Evolutionary conservation across 2,329 filamentous ascomycete genomes (phyloP).

Genomic region (Cytospora paraplurivora): DNA sequence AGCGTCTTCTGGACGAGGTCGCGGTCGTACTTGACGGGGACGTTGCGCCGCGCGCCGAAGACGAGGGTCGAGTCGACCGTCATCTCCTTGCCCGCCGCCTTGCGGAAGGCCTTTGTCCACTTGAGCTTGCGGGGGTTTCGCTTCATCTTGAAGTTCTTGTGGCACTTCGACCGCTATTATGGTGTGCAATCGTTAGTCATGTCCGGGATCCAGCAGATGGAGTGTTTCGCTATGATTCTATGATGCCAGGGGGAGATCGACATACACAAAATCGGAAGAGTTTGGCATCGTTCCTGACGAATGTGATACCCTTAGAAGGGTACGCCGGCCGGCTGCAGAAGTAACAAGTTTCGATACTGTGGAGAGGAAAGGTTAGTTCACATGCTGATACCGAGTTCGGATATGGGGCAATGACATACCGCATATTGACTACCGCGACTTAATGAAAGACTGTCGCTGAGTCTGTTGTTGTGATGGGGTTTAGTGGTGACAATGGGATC

Average conservation of each 20-base stretch:
- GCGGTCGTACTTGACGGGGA: slow-evolving; percentile 93
- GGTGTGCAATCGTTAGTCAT: not conserved
- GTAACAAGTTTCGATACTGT: slow-evolving; percentile 65
- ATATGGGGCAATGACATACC: slow-evolving; percentile 32
- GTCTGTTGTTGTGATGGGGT: slow-evolving; percentile 15
- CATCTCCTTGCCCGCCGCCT: slow-evolving; percentile 81
- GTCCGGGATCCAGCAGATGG: not conserved
- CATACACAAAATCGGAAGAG: slow-evolving; percentile 63
- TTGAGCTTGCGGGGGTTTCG: slow-evolving; percentile 89
- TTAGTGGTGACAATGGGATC: slow-evolving; percentile 2
- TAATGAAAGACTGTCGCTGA: slow-evolving; percentile 2
- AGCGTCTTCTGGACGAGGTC: slow-evolving; percentile 85
- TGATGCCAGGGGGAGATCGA: not conserved
- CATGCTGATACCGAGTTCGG: not conserved
- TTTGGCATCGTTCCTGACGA: slow-evolving; percentile 67
- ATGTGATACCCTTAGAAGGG: slow-evolving; percentile 67
- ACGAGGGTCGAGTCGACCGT: slow-evolving; percentile 91
- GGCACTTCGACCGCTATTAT: slow-evolving; percentile 58
- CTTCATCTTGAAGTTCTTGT: slow-evolving; percentile 90
- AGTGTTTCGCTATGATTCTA: not conserved
- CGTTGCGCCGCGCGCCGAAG: slow-evolving; percentile 90
- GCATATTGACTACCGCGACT: slow-evolving; percentile 31
- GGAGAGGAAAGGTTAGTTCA: not conserved
- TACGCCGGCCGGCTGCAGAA: slow-evolving; percentile 72
- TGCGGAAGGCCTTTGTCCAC: slow-evolving; percentile 91